A percentile compares a stretch with the other conserved stretches of the same genome.
phyloP scores from a whole-genome alignment of 164 flowering plant genomes.

The Warburgia ugandensis region DNA sequence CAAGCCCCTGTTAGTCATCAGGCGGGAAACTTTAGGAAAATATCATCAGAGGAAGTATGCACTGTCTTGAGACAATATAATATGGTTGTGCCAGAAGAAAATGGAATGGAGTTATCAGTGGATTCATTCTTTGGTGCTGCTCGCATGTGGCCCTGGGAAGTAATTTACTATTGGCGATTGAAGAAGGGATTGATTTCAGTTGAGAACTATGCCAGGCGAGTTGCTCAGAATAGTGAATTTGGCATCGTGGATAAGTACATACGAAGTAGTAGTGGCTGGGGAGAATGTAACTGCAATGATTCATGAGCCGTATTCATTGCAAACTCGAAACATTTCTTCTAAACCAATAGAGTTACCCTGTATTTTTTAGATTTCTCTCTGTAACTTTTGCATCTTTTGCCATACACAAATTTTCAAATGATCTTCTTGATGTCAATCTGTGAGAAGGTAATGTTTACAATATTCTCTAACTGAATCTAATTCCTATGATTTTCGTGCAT shows the following conservation, averaged over 20 bases:
- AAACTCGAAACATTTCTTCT: no score
- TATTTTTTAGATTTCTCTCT: no score
- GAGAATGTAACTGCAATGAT: slow-evolving; percentile 20
- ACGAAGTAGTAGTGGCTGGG: slow-evolving; percentile 63
- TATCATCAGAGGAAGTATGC: slow-evolving; percentile 35
- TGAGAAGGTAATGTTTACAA: no score
- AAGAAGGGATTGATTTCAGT: slow-evolving; percentile 44
- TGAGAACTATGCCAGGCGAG: slow-evolving; percentile 45
- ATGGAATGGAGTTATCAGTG: slow-evolving; percentile 19
- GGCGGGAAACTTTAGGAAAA: slow-evolving; percentile 14
- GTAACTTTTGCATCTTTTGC: no score
- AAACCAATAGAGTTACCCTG: no score
- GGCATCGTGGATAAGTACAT: slow-evolving; percentile 46
- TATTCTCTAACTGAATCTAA: no score
- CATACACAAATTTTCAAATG: no score
- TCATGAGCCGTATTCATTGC: no score
- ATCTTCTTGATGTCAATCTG: no score
- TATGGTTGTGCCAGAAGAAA: slow-evolving; percentile 26
- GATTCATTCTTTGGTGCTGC: slow-evolving; percentile 44
- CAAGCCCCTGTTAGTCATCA: slow-evolving; percentile 9
- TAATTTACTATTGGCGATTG: slow-evolving; percentile 41
- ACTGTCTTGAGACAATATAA: slow-evolving; percentile 42
- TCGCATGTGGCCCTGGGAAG: slow-evolving; percentile 57
- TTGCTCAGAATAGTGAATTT: slow-evolving; percentile 46
- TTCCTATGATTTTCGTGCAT: no score